Percentiles rank a stretch among this genome's conserved stretches.
Conservation (phyloP, 371 early-diverging fungal genomes). For the Lichtheimia ornata region DNA sequence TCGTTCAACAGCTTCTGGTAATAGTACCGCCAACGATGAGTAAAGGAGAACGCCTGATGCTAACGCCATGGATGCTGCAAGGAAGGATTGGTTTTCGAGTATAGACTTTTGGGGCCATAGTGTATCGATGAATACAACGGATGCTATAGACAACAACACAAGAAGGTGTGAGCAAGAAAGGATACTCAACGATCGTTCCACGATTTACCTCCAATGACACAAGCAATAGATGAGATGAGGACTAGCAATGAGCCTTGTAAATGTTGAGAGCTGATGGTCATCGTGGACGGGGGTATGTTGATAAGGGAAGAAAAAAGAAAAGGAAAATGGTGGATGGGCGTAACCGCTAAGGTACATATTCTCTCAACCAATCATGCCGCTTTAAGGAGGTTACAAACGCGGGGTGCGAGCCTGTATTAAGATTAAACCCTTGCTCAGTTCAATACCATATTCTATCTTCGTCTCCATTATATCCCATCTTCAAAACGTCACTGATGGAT, state of each 20-base stretch:
- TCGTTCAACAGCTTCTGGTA: slow-evolving; percentile 32
- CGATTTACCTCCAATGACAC: slow-evolving; percentile 34
- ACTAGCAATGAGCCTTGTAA: slow-evolving; percentile 35
- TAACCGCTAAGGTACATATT: slow-evolving; percentile 1
- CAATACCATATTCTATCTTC: too few species aligned
- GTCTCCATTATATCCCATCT: too few species aligned
- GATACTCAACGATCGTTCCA: neutral
- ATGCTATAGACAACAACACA: slow-evolving; percentile 17
- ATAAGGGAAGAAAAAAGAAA: neutral
- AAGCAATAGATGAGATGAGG: slow-evolving; percentile 36
- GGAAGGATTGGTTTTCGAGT: slow-evolving; percentile 30
- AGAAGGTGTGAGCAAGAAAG: too few species aligned
- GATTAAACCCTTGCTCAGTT: too few species aligned
- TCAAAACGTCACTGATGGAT: too few species aligned
- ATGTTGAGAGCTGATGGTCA: slow-evolving; percentile 7
- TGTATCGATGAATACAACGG: slow-evolving; percentile 22
- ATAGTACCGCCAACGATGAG: slow-evolving; percentile 33
- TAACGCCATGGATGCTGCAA: slow-evolving; percentile 36
- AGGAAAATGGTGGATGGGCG: neutral
- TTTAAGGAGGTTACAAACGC: too few species aligned
- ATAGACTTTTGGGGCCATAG: slow-evolving; percentile 10
- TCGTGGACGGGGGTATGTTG: neutral
- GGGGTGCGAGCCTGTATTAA: too few species aligned
- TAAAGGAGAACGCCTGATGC: slow-evolving; percentile 46
- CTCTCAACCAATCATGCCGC: neutral